Conservation (phyloP, 257 asterid species). For the Apocynum venetum region DNA sequence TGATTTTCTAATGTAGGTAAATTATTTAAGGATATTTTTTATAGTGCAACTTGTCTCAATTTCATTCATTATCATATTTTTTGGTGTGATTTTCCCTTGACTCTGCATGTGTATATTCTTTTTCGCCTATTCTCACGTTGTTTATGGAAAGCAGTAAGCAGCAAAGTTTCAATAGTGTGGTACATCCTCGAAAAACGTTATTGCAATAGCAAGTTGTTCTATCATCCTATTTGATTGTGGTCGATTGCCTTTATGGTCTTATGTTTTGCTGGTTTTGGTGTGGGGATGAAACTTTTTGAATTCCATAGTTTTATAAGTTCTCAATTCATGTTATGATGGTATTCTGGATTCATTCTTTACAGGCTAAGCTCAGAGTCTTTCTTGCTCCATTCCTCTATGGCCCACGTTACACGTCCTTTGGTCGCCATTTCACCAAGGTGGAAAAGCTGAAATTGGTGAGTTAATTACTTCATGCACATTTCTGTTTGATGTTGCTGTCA, state of each 20-base stretch:
- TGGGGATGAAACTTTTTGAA: not conserved
- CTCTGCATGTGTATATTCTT: not conserved
- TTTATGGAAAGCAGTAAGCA: not conserved
- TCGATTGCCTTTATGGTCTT: not conserved
- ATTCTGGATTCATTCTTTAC: constrained; percentile 27
- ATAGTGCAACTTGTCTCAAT: not conserved
- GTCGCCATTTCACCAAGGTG: constrained; percentile 83
- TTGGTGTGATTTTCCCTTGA: not conserved
- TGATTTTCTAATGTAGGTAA: not conserved
- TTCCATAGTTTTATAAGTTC: not conserved
- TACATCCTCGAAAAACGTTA: not conserved
- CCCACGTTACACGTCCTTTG: constrained; percentile 87
- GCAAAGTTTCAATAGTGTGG: not conserved
- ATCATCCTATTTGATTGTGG: not conserved
- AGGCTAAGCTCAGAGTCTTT: constrained; percentile 64
- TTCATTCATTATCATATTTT: not conserved
- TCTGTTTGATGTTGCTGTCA: not conserved
- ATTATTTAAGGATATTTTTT: not conserved
- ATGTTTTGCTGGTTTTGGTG: not conserved
- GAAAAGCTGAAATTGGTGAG: constrained; percentile 79
- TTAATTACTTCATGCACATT: constrained; percentile 19
- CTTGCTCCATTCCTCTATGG: constrained; percentile 83
- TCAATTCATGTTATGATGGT: not conserved
- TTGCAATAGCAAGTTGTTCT: not conserved
- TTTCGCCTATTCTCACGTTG: not conserved